A percentile compares a stretch with the other conserved stretches of the same genome.
Evolutionary conservation across 345 rosid genomes (phyloP).

Genomic region (Acer negundo): DNA sequence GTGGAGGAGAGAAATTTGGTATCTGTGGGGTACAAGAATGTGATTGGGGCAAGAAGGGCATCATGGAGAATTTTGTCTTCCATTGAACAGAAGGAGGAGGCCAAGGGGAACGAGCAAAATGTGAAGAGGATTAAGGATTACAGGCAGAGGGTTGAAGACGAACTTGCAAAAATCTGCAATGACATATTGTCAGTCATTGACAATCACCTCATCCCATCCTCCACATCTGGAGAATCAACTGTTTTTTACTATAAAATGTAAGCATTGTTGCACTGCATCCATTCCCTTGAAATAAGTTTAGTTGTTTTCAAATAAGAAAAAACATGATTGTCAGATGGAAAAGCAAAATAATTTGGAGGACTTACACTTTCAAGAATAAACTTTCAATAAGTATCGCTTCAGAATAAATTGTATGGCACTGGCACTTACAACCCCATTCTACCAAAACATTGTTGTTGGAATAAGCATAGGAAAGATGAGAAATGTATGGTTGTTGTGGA

Average conservation of each 20-base stretch:
- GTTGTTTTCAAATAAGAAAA: neutral
- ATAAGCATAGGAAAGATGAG: neutral
- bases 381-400: neutral
- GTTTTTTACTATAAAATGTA: slow-evolving; percentile 84
- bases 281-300: neutral
- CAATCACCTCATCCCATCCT: slow-evolving; percentile 65
- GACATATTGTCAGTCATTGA: slow-evolving; percentile 71
- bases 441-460: slow-evolving; percentile 4
- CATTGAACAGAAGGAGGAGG: slow-evolving; percentile 85
- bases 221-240: slow-evolving; percentile 73
- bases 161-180: slow-evolving; percentile 67
- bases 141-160: slow-evolving; percentile 70
- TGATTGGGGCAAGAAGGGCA: slow-evolving; percentile 84
- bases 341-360: neutral
- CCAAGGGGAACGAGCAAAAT: slow-evolving; percentile 71
- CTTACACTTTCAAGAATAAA: neutral
- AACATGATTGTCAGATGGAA: neutral
- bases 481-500: neutral
- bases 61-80: slow-evolving; percentile 76
- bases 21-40: slow-evolving; percentile 88
- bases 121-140: slow-evolving; percentile 74
- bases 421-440: neutral
- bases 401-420: neutral
- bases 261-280: slow-evolving; percentile 23
- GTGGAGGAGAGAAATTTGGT: slow-evolving; percentile 84